Base-by-base conservation (phyloP, 306 rosid species). In the Sphenostylis stenocarpa region DNA sequence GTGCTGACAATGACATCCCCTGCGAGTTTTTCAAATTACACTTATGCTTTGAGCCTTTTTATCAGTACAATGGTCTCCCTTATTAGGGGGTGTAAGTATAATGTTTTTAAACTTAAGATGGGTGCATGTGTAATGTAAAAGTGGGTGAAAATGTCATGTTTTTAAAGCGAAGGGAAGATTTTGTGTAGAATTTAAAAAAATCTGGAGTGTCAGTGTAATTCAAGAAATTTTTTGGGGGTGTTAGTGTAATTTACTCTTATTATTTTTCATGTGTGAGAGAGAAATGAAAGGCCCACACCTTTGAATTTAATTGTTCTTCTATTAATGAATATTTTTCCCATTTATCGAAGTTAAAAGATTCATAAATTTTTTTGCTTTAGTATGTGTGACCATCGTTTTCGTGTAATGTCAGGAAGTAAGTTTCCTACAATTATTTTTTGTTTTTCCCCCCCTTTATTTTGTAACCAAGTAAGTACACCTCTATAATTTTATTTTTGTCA, bases 271-370 rank as follows among this genome's bases (percentile, higher is more conserved):
- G 20, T 7, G 23, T 57, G 38, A 4, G 34, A 36, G 15, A 51
- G 34, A 38, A n/a, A 56, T 28, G 20, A 16, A 36, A 70, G 53
- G 53, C 55, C 23, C 31, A 20, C 72, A 9, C 20, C 67, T 26
- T 43, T 61, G 72, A 55, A 39, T 76, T 75, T 65, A 48, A 38
- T 23, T 45, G 5, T 70, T 56, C 66, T 73, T 65, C 26, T 63
- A 44, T 51, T 3, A 8, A 41, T 53, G 7, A 55, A 34, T 68
- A 14, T 24, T 51, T 52, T 83, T 43, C 63, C 4, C 11, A 39
- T 19, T 75, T 74, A 34, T 44, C 47, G 1, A 26, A 29, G 57
- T 4, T 12, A 14, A 44, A 67, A 51, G n/a, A 28, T 4, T 36
- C 7, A 36, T 1, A 15, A 12, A 13, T 74, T 24, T 39, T 29